Evolutionary conservation across 768 basidiomycete species (phyloP).

Genomic region (Scleroderma bovista): DNA sequence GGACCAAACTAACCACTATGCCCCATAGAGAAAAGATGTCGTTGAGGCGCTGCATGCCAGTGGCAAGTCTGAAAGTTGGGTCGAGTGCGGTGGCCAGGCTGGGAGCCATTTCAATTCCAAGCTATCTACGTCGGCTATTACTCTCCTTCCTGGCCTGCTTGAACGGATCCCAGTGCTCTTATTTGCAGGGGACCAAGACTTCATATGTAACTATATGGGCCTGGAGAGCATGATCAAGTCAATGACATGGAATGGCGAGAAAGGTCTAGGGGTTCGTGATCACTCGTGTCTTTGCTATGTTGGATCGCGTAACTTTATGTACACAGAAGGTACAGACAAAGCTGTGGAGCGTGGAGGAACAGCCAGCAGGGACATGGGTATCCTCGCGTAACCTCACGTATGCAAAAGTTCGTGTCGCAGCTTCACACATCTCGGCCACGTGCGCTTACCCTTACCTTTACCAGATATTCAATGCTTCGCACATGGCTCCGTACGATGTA

Average conservation of each 20-base stretch:
- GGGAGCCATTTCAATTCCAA: conserved; percentile 52
- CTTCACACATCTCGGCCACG: neutral
- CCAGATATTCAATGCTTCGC: conserved; percentile 88
- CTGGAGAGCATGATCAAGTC: conserved; percentile 79
- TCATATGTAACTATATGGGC: conserved; percentile 95
- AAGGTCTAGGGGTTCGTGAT: conserved; percentile 72
- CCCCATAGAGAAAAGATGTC: conserved; percentile 69
- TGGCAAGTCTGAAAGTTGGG: conserved; percentile 74
- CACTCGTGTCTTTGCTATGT: neutral
- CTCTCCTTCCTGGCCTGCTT: conserved; percentile 72
- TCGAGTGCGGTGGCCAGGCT: conserved; percentile 75
- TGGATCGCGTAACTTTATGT: neutral
- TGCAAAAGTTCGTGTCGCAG: conserved; percentile 55
- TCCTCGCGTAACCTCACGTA: conserved; percentile 87
- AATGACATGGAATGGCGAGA: conserved; percentile 81
- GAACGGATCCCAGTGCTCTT: conserved; percentile 80
- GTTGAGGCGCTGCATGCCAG: conserved; percentile 77
- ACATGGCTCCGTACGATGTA: conserved; percentile 90
- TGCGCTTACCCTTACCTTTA: neutral
- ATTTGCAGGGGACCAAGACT: conserved; percentile 92
- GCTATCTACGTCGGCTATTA: conserved; percentile 62
- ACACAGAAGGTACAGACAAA: conserved; percentile 59
- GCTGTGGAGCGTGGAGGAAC: conserved; percentile 69
- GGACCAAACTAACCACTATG: neutral
- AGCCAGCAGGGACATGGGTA: conserved; percentile 88